Percentiles rank a stretch among this genome's conserved stretches.
Conservation (phyloP, 768 basidiomycete genomes). For the Tulasnella sp. region DNA sequence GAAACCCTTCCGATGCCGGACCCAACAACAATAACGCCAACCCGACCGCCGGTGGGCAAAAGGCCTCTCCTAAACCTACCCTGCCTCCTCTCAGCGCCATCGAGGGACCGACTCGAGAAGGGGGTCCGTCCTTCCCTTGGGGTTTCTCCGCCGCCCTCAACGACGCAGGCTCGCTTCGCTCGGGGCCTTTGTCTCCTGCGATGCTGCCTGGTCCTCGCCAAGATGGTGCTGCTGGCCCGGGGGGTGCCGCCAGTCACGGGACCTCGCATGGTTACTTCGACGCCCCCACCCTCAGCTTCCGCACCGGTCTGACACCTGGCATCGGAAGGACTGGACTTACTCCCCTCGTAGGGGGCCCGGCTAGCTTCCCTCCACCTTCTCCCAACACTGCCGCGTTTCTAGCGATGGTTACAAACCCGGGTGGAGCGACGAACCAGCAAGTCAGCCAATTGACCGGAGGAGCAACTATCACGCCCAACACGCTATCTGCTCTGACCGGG, state of each 20-base stretch:
- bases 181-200: slow-evolving; percentile 90
- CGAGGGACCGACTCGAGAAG: slow-evolving; percentile 39
- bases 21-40: slow-evolving; percentile 7
- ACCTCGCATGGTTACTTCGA: slow-evolving; percentile 45
- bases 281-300: slow-evolving; percentile 39
- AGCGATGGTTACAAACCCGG: slow-evolving; percentile 69
- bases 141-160: slow-evolving; percentile 37
- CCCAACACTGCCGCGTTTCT: slow-evolving; percentile 89
- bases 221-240: slow-evolving; percentile 19
- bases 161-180: slow-evolving; percentile 60
- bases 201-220: slow-evolving; percentile 82
- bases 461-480: slow-evolving; percentile 54
- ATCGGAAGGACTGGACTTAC: slow-evolving; percentile 62
- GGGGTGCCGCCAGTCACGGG: slow-evolving; percentile 17
- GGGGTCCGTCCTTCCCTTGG: slow-evolving; percentile 40
- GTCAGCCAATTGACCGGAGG: slow-evolving; percentile 21
- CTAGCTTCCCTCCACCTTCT: slow-evolving; percentile 68
- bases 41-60: background rate
- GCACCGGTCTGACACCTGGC: slow-evolving; percentile 74
- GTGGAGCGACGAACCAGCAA: slow-evolving; percentile 17
- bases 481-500: slow-evolving; percentile 69
- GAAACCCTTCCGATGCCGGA: slow-evolving; percentile 13
- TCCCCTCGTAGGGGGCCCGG: slow-evolving; percentile 62
- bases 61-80: slow-evolving; percentile 47
- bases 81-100: slow-evolving; percentile 75